Base-by-base conservation (phyloP, 352 stramenopile species). In the Phytophthora palmivora region DNA sequence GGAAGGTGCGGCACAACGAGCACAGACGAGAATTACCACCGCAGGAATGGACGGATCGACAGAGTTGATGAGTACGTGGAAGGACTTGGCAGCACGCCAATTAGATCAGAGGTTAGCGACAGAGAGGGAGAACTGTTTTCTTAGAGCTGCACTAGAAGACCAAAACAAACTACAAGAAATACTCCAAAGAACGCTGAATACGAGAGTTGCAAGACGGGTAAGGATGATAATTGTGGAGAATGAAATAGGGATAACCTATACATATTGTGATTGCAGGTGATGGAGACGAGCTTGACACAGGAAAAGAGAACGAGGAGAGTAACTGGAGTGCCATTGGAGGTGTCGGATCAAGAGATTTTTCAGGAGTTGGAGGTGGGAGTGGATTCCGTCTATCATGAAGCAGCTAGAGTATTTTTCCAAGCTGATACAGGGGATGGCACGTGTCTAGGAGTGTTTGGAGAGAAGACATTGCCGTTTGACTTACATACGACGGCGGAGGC, bases 401-500 rank as follows among this genome's bases (percentile, higher is more conserved):
- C 74, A 6, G 65, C 64, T 22, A 44, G 43, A 12, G 69, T 80
- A 10, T 76, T 79, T 19, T 60, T 59, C n/a, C 53, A 54, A 15
- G 28, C 45, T 15, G 63, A 67, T 18, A 58, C 57, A 12, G 50
- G 63, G 0, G 37, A 58, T 5, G 55, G 55, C 12, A 18, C 50
- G 22, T 70, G 59, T 39, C 42, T 78, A 12, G 71, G 74, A 0
- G 48, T 78, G 6, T 67, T 80, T 45, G 74, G 67, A 21, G 72
- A 78, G 28, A 80, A 83, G 36, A 58, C 65, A n/a, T 48, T 83
- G 49, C 71, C 74, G 10, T 80, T 80, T 42, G 63, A 71, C n/a
- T 18, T 80, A 8, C 39, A 67, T 7, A 54, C 67, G 41, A 78
- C 74, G 2, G 72, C 55, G 0, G 32, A 58, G 3, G 68, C 74